A percentile compares a stretch with the other conserved stretches of the same genome.
phyloP scores from a whole-genome alignment of 805 yeast species.

The Clavispora santaluciae region DNA sequence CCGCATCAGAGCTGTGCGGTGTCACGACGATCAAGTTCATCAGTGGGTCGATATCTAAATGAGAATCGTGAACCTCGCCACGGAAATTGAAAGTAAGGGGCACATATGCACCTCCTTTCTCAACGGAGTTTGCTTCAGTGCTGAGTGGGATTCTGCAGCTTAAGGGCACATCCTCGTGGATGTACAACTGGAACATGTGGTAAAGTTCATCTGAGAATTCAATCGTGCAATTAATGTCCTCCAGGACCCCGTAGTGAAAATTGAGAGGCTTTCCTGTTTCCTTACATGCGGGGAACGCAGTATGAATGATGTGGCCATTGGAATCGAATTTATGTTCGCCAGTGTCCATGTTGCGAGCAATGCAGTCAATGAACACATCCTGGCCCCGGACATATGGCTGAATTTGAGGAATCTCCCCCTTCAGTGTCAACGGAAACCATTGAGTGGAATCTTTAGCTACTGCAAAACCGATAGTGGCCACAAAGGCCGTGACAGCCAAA shows the following conservation, averaged over 20 bases:
- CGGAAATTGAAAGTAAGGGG: conserved; percentile 63
- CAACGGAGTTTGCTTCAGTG: conserved; percentile 38
- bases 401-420: conserved; percentile 34
- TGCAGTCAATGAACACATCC: conserved; percentile 52
- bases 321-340: conserved; percentile 73
- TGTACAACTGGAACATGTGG: conserved; percentile 65
- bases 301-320: conserved; percentile 54
- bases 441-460: background rate
- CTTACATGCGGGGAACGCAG: conserved; percentile 54
- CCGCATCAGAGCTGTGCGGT: conserved; percentile 25
- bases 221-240: conserved; percentile 56
- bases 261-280: conserved; percentile 60
- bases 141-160: conserved; percentile 59
- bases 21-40: conserved; percentile 48
- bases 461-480: background rate
- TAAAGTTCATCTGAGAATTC: conserved; percentile 58
- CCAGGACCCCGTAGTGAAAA: conserved; percentile 49
- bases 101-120: conserved; percentile 42
- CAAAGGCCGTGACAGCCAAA: background rate
- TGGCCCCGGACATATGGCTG: conserved; percentile 39
- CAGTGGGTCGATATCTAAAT: conserved; percentile 59
- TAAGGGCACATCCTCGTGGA: conserved; percentile 75
- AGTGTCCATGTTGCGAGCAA: conserved; percentile 60
- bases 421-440: conserved; percentile 33
- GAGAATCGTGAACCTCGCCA: conserved; percentile 63